Percentiles rank a stretch among this genome's conserved stretches.
Evolutionary conservation across 306 rosid species (phyloP).

Genomic region (Medicago lupulina): DNA sequence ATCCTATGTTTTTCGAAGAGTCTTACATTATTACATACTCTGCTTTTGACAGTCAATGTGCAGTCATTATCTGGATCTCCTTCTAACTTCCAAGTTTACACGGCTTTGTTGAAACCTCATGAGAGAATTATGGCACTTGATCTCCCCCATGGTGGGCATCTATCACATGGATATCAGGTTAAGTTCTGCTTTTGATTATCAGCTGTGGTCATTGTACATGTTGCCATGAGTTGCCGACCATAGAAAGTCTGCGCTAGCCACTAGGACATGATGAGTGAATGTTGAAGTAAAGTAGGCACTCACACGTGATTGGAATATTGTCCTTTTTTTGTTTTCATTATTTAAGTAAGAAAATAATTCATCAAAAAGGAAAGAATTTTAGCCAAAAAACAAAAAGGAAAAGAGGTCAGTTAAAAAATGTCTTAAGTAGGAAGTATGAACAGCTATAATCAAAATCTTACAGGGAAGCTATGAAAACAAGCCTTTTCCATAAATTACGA

Average conservation of each 20-base stretch:
- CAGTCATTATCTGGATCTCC: slow-evolving; percentile 95
- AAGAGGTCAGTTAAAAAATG: neutral
- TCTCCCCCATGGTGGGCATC: slow-evolving; percentile 96
- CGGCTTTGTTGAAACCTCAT: slow-evolving; percentile 91
- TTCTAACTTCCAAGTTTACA: slow-evolving; percentile 93
- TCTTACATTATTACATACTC: slow-evolving; percentile 40
- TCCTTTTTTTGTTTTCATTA: neutral
- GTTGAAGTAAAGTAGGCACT: neutral
- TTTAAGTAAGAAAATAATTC: neutral
- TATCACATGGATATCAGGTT: slow-evolving; percentile 98
- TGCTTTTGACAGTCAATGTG: slow-evolving; percentile 77
- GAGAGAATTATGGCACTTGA: slow-evolving; percentile 98
- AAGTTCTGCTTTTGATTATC: slow-evolving; percentile 37
- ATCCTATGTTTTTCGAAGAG: slow-evolving; percentile 38
- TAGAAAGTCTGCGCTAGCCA: slow-evolving; percentile 34
- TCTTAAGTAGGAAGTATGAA: neutral
- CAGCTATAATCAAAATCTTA: neutral
- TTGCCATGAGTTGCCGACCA: slow-evolving; percentile 35
- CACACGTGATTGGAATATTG: neutral
- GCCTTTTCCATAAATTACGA: slow-evolving; percentile 5
- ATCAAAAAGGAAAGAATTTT: neutral
- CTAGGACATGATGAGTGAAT: slow-evolving; percentile 29
- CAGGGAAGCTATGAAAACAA: slow-evolving; percentile 29
- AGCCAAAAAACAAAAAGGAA: slow-evolving; percentile 13
- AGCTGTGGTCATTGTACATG: neutral